Percentiles rank a stretch among this genome's conserved stretches.
Evolutionary conservation across 108 stramenopile genomes (phyloP).

Genomic region (Fragilaria crotonensis): DNA sequence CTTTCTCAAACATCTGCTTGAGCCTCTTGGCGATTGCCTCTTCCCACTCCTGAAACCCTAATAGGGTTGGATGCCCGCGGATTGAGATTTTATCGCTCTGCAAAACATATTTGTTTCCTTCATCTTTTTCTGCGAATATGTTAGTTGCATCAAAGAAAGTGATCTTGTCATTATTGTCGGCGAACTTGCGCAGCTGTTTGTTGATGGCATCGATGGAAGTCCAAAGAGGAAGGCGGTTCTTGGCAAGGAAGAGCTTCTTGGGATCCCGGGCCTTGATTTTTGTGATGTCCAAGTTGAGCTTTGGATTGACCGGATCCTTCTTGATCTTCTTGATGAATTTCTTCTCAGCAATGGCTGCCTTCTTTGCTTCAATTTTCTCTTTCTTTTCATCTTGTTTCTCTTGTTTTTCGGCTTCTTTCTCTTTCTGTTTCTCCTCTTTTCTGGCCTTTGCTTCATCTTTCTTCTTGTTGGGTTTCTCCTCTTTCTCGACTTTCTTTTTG

Average conservation of each 20-base stretch:
- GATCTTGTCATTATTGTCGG: slow-evolving; percentile 29
- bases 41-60: slow-evolving; percentile 64
- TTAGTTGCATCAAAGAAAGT: slow-evolving; percentile 73
- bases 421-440: background rate
- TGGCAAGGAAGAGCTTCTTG: slow-evolving; percentile 30
- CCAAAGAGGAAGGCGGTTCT: slow-evolving; percentile 54
- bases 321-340: slow-evolving; percentile 9
- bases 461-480: background rate
- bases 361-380: slow-evolving; percentile 5
- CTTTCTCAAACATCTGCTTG: slow-evolving; percentile 4
- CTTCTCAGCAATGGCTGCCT: background rate
- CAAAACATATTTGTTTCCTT: slow-evolving; percentile 27
- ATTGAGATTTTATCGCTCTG: slow-evolving; percentile 42
- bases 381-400: background rate
- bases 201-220: slow-evolving; percentile 70
- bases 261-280: slow-evolving; percentile 34
- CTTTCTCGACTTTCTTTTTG: background rate
- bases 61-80: slow-evolving; percentile 63
- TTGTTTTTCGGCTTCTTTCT: background rate
- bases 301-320: slow-evolving; percentile 19
- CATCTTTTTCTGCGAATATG: slow-evolving; percentile 45
- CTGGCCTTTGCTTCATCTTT: background rate
- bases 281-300: slow-evolving; percentile 6
- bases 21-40: slow-evolving; percentile 18
- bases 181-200: slow-evolving; percentile 51